phyloP scores from a whole-genome alignment of 2,329 filamentous ascomycete species.

The Fusarium sp. region DNA sequence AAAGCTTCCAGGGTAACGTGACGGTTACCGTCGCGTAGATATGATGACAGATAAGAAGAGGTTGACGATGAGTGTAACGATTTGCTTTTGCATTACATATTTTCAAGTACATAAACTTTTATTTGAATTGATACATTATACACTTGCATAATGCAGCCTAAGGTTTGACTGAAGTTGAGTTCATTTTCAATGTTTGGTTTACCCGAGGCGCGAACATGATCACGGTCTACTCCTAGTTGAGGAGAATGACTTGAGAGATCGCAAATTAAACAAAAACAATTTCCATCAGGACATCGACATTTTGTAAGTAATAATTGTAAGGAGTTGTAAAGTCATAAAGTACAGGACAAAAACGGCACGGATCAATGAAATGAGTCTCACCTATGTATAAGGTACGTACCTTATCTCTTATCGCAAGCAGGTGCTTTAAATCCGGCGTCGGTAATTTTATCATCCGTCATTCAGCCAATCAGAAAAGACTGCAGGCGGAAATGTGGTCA shows the following conservation, averaged over 20 bases:
- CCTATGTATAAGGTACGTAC: conserved; percentile 12
- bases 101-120: neutral
- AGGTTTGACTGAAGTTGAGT: neutral
- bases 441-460: conserved; percentile 40
- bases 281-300: too few relatives aligned
- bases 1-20: conserved; percentile 65
- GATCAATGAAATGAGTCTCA: neutral
- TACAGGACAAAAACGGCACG: too few relatives aligned
- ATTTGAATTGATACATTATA: neutral
- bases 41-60: neutral
- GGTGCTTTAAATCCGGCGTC: conserved; percentile 32
- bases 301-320: too few relatives aligned
- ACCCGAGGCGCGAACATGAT: too few relatives aligned
- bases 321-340: too few relatives aligned
- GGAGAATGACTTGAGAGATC: too few relatives aligned
- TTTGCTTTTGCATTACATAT: neutral
- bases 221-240: too few relatives aligned
- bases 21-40: conserved; percentile 61
- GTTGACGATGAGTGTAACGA: neutral
- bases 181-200: too few relatives aligned
- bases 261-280: too few relatives aligned
- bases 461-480: conserved; percentile 35
- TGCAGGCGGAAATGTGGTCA: conserved; percentile 45
- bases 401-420: conserved; percentile 13
- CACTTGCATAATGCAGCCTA: neutral